Percentiles rank a stretch among this genome's conserved stretches.
These are phyloP conservation scores for Cordyceps tenuipes DNA, from an alignment of 2,329 filamentous ascomycete genomes.

Conservation along the genomic window DNA sequence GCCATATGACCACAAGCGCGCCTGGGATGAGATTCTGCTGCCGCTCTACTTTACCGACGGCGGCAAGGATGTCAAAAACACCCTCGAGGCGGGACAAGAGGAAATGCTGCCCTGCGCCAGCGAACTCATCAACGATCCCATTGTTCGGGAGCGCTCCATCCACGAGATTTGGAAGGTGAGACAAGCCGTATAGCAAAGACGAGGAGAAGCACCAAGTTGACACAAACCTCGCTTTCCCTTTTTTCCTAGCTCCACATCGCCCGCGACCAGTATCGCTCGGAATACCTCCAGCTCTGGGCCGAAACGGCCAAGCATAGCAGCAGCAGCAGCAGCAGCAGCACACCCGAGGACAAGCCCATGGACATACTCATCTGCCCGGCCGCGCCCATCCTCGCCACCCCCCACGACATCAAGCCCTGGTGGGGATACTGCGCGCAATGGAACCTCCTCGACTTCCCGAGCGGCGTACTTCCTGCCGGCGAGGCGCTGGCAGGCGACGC, in stretches of 20 bases:
- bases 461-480: slow-evolving; percentile 3
- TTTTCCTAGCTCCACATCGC: background rate
- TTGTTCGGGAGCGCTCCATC: slow-evolving; percentile 27
- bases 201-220: background rate
- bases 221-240: background rate
- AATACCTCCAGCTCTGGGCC: background rate
- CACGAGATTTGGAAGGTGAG: slow-evolving; percentile 22
- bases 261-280: background rate
- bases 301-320: background rate
- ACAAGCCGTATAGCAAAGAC: too few species aligned
- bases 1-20: slow-evolving; percentile 39
- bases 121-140: slow-evolving; percentile 46
- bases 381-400: slow-evolving; percentile 35
- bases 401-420: background rate
- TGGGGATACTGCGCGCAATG: background rate
- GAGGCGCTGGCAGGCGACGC: slow-evolving; percentile 13
- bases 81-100: slow-evolving; percentile 42
- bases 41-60: slow-evolving; percentile 48
- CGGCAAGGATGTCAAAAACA: slow-evolving; percentile 37
- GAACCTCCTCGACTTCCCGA: background rate
- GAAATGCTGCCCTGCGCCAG: slow-evolving; percentile 44
- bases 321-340: background rate
- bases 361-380: slow-evolving; percentile 11
- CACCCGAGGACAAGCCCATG: background rate
- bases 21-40: slow-evolving; percentile 32